Evolutionary conservation across 1,139 yeast genomes (phyloP).

Genomic region (Tardiomyces depauwii): DNA sequence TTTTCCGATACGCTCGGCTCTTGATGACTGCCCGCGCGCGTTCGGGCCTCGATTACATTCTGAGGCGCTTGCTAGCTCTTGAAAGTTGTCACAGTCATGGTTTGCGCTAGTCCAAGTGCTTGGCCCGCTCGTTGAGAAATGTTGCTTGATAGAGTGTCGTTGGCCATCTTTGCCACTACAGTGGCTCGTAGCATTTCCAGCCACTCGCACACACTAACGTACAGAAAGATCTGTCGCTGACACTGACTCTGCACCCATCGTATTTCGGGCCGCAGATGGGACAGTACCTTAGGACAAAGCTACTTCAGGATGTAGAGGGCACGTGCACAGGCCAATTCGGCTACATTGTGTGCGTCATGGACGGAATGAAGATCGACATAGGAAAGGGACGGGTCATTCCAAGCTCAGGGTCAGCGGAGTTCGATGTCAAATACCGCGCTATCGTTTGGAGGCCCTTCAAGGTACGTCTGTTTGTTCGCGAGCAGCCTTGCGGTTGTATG

Average conservation of each 20-base stretch:
- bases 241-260: constrained; percentile 91
- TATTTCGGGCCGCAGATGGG: constrained; percentile 98
- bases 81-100: too few relatives aligned
- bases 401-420: constrained; percentile 88
- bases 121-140: too few relatives aligned
- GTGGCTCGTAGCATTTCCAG: too few relatives aligned
- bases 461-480: constrained; percentile 10
- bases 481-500: constrained; percentile 2
- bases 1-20: too few relatives aligned
- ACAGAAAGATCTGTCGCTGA: constrained; percentile 74
- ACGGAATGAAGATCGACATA: constrained; percentile 88
- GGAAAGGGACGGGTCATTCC: constrained; percentile 92
- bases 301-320: constrained; percentile 94
- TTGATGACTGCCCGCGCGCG: too few relatives aligned
- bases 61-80: too few relatives aligned
- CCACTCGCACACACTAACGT: background rate
- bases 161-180: too few relatives aligned
- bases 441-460: constrained; percentile 98
- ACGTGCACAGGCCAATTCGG: constrained; percentile 99
- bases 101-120: too few relatives aligned
- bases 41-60: too few relatives aligned
- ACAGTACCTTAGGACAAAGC: constrained; percentile 77
- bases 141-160: too few relatives aligned
- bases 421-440: constrained; percentile 91
- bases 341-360: constrained; percentile 90